Evolutionary conservation across 768 basidiomycete species (phyloP).

Genomic region (Hericium erinaceus): DNA sequence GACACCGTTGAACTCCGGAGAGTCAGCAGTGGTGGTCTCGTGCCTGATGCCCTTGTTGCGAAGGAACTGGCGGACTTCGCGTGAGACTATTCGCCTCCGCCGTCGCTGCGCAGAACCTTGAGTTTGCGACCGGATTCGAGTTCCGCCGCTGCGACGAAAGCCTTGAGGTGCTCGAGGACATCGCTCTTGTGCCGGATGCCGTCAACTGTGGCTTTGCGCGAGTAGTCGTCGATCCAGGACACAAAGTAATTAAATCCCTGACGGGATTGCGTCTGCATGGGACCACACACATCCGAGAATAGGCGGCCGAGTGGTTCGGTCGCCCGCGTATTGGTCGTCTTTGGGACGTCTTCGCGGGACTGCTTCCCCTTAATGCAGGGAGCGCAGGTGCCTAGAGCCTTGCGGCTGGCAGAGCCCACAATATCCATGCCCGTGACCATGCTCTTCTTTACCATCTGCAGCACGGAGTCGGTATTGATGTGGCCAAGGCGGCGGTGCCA

Average conservation of each 20-base stretch:
- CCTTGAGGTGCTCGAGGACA: slow-evolving; percentile 4
- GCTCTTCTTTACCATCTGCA: not conserved
- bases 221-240: slow-evolving; percentile 16
- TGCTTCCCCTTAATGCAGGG: slow-evolving; percentile 20
- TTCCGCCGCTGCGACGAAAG: slow-evolving; percentile 10
- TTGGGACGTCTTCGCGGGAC: slow-evolving; percentile 5
- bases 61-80: slow-evolving; percentile 3
- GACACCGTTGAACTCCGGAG: slow-evolving; percentile 14
- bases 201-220: slow-evolving; percentile 10
- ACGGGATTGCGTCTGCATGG: slow-evolving; percentile 5
- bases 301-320: not conserved
- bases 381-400: slow-evolving; percentile 2
- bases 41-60: slow-evolving; percentile 10
- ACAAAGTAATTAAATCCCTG: slow-evolving; percentile 12
- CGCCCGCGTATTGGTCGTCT: not conserved
- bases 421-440: slow-evolving; percentile 14
- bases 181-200: slow-evolving; percentile 12
- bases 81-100: slow-evolving; percentile 18
- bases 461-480: slow-evolving; percentile 2
- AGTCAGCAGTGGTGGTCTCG: slow-evolving; percentile 13
- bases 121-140: slow-evolving; percentile 8
- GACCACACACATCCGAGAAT: slow-evolving; percentile 17
- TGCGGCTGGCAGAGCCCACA: not conserved
- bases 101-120: slow-evolving; percentile 16
- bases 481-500: slow-evolving; percentile 17